Base-by-base conservation (phyloP, 805 yeast genomes). In the Starmerella apicola region DNA sequence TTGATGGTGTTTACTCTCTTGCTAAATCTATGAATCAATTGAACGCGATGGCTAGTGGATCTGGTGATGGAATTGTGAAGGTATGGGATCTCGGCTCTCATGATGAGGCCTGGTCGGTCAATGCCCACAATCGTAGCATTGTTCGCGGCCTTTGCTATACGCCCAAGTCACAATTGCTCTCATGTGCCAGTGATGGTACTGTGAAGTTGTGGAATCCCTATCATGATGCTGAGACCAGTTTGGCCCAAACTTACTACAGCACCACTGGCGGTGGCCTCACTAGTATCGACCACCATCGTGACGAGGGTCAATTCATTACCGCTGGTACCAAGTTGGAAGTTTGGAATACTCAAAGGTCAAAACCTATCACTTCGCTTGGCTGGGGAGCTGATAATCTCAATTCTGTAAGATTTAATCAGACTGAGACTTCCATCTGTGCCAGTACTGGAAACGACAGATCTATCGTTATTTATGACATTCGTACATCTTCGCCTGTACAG, bases 301-400 rank as follows among this genome's bases (percentile, higher is more conserved):
- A 69, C 8, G 83, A 81, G 22, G 67, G 71, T 8, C 51, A 70
- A 29, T 91, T 91, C 62, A 94, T 82, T 4, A 86, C 98, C 5
- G 97, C 95, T 25, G 96, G 98, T 45, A 81, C 83, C 0, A 66
- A 71, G 15, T 80, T 93, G 41, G 84, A 86, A 55, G 60, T 93
- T n/a, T 91, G 99, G 99, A 94, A 91, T 59, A 65, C 75, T 39
- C 70, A 71, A 48, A 70, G 98, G 52, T 74, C 83, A 21, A 76
- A 80, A 52, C 85, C 94, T 21, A 59, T 80, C 3, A 68, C 83
- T 5, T 71, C 83, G 50, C 63, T 91, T 36, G 74, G 93, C 2
- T 91, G 99, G 99, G 98, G 97, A 37, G 94, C 94, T 8, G 98
- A 91, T 58, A 85, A 85, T 55, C 69, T 88, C 39, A 76, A 69